Percentiles rank a stretch among this genome's conserved stretches.
Conservation (phyloP, 108 stramenopile species). For the Pseudonitzschia delicatissima region DNA sequence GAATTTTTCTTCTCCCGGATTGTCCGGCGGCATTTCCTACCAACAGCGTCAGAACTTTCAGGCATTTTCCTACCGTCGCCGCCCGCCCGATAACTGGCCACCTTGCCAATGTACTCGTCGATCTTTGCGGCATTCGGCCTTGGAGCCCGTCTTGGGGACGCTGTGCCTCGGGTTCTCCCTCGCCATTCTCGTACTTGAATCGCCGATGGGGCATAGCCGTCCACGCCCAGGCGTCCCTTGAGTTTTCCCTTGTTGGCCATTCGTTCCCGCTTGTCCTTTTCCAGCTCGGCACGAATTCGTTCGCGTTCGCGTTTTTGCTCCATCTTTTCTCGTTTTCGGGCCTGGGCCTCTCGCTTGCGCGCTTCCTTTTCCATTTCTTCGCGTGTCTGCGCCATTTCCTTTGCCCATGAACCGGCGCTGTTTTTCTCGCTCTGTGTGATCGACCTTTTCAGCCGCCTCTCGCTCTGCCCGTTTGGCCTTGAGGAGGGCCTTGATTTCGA, state of each 20-base stretch:
- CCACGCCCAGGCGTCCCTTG: conserved; percentile 74
- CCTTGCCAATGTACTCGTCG: conserved; percentile 80
- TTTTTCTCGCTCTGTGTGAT: conserved; percentile 82
- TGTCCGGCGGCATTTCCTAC: conserved; percentile 86
- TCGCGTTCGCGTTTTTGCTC: conserved; percentile 72
- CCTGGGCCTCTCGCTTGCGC: conserved; percentile 71
- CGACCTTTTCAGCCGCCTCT: conserved; percentile 83
- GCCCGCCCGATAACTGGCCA: conserved; percentile 82
- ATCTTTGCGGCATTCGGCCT: conserved; percentile 69
- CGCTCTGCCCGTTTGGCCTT: conserved; percentile 80
- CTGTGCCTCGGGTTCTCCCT: conserved; percentile 39
- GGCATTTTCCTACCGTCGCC: conserved; percentile 92
- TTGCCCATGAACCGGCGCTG: conserved; percentile 77
- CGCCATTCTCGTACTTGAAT: conserved; percentile 76
- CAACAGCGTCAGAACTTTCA: conserved; percentile 83
- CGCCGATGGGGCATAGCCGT: conserved; percentile 92
- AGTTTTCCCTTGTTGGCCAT: conserved; percentile 87
- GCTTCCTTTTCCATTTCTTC: conserved; percentile 86
- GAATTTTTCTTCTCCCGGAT: conserved; percentile 83
- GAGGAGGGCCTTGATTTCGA: conserved; percentile 83
- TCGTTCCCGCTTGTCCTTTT: conserved; percentile 87
- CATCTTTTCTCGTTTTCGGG: conserved; percentile 75
- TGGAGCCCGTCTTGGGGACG: too few relatives aligned
- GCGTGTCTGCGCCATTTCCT: conserved; percentile 74
- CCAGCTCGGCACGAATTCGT: conserved; percentile 88